These are phyloP conservation scores for Pichia sp. DNA, from an alignment of 1,139 yeast species.

Conservation along the genomic window DNA sequence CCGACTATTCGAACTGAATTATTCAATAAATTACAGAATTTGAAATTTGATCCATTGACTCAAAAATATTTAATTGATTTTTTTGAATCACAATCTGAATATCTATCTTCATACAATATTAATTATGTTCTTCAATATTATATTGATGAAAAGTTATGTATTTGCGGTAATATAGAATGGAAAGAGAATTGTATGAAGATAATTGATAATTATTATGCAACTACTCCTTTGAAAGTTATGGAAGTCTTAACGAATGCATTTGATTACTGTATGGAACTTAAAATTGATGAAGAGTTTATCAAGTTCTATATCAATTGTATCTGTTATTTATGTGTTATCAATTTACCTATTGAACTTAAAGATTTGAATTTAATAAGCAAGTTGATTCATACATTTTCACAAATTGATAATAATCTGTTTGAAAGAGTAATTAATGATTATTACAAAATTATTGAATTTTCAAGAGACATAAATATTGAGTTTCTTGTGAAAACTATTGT, in stretches of 20 bases:
- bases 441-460: constrained; percentile 3
- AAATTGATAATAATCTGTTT: constrained; percentile 11
- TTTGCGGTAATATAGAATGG: constrained; percentile 51
- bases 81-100: constrained; percentile 13
- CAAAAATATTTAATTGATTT: constrained; percentile 9
- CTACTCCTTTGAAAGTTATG: constrained; percentile 37
- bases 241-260: constrained; percentile 39
- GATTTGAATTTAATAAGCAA: constrained; percentile 8
- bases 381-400: too few species aligned
- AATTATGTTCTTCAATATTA: constrained; percentile 31
- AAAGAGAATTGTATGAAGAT: constrained; percentile 39
- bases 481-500: constrained; percentile 2
- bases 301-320: constrained; percentile 15
- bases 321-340: constrained; percentile 13
- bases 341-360: constrained; percentile 6
- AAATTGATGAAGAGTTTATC: constrained; percentile 15
- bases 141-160: constrained; percentile 44
- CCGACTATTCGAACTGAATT: constrained; percentile 9
- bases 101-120: constrained; percentile 16
- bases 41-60: constrained; percentile 9
- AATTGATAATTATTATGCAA: constrained; percentile 40
- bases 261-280: constrained; percentile 29
- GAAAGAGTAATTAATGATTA: constrained; percentile 10
- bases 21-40: constrained; percentile 15
- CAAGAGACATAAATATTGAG: constrained; percentile 4